These are phyloP conservation scores for Dioscorea alata DNA, from an alignment of 106 monocot genomes.

Conservation along the genomic window DNA sequence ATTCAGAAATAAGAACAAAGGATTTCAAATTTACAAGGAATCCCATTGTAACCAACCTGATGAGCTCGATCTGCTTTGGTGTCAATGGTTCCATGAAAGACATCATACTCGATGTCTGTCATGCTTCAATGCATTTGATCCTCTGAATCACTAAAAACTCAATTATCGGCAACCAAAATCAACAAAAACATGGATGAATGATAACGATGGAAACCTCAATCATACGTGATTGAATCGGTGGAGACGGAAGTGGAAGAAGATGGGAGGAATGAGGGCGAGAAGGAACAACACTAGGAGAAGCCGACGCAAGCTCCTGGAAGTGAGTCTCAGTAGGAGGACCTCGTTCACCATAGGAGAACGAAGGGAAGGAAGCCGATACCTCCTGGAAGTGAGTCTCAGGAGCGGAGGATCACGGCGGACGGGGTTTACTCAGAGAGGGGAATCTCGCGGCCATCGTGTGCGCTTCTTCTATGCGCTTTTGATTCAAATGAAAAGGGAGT, in stretches of 20 bases:
- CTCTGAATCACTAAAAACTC: slow-evolving; percentile 20
- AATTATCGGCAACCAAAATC: background rate
- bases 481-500: no score
- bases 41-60: slow-evolving; percentile 26
- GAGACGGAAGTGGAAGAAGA: slow-evolving; percentile 94
- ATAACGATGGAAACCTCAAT: background rate
- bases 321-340: slow-evolving; percentile 5
- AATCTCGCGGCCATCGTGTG: no score
- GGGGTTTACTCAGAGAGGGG: no score
- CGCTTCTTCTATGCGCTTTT: no score
- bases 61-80: slow-evolving; percentile 55
- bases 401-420: no score
- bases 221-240: slow-evolving; percentile 54
- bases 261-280: slow-evolving; percentile 59
- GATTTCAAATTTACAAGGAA: no score
- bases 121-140: no score
- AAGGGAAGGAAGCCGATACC: background rate
- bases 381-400: slow-evolving; percentile 42
- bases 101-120: slow-evolving; percentile 85
- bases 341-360: background rate
- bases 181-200: background rate
- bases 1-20: no score
- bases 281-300: slow-evolving; percentile 42
- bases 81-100: slow-evolving; percentile 80
- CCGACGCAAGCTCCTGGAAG: slow-evolving; percentile 21